Base-by-base conservation (phyloP, 306 rosid species). In the Pyrus communis region DNA sequence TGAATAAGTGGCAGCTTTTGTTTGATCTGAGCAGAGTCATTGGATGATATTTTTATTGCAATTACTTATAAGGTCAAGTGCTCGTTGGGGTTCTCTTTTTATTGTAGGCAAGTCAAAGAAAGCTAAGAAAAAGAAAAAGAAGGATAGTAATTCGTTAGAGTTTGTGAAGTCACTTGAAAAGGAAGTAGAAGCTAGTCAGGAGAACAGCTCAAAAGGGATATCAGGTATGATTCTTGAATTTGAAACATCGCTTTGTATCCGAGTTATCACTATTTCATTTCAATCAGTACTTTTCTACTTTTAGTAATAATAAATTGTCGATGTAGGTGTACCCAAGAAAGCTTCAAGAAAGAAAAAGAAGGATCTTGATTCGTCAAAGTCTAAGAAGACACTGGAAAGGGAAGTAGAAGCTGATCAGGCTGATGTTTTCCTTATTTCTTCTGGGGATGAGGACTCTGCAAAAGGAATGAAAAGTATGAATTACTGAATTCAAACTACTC, bases 101-200 rank as follows among this genome's bases (percentile, higher is more conserved):
- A 70, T 82, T 82, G 85, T 76, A 92, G 98, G 84, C 67, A 82
- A 74, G 79, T 75, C 88, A 8, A 90, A 84, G 86, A 91, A 84
- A 77, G 68, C 78, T 43, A 76, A 83, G 82, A 89, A 84, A 74
- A 90, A 80, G 81, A 78, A 78, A 58, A 87, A 60, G 81, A 83
- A 76, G 69, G 75, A 49, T 68, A 17, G 17, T 7, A 27, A 30
- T 62, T 55, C 70, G 31, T 77, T 63, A 27, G 71, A 79, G 73
- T 86, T 74, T 45, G 67, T 38, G 58, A 84, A 75, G 62, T 79
- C 77, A 0, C 76, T 46, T 31, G 81, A 82, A 58, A 79, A 73
- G 71, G 82, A 42, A 77, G 82, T 51, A 69, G 71, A 63, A 58
- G 45, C 73, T 71, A 73, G 69, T 40, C 78, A 9, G 9, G 90